These are phyloP conservation scores for Fusarium verticillioides DNA, from an alignment of 2,329 filamentous ascomycete species.

Conservation along the genomic window DNA sequence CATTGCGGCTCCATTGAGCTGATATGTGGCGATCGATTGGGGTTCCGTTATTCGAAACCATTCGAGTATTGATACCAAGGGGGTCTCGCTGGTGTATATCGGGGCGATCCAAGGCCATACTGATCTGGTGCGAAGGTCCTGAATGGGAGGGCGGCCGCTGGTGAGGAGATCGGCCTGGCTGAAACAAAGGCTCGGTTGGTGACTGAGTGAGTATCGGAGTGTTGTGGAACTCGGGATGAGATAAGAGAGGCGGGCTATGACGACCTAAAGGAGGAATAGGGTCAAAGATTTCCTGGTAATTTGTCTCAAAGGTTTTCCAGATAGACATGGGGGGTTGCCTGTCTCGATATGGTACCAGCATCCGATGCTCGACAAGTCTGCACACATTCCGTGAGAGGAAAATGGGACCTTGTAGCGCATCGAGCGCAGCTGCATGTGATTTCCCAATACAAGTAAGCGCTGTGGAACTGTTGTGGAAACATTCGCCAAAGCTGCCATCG, in stretches of 20 bases:
- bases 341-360: constrained; percentile 1
- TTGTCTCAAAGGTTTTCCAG: not conserved
- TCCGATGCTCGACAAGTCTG: constrained; percentile 1
- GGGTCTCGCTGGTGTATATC: not conserved
- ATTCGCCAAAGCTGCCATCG: constrained; percentile 6
- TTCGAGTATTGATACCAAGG: not conserved
- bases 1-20: not conserved
- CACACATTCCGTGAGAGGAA: constrained; percentile 6
- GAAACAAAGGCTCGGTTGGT: not conserved
- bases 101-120: not conserved
- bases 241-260: too few relatives aligned
- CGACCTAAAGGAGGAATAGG: accelerated
- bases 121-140: not conserved
- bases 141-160: not conserved
- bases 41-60: not conserved
- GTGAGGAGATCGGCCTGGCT: not conserved
- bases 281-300: not conserved
- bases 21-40: not conserved
- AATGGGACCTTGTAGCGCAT: not conserved
- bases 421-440: not conserved
- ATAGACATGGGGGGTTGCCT: not conserved
- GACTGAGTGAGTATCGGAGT: not conserved
- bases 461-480: constrained; percentile 14
- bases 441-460: constrained; percentile 1
- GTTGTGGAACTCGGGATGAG: not conserved